phyloP scores from a whole-genome alignment of 2,329 filamentous ascomycete species.

The Bertia moriformis region DNA sequence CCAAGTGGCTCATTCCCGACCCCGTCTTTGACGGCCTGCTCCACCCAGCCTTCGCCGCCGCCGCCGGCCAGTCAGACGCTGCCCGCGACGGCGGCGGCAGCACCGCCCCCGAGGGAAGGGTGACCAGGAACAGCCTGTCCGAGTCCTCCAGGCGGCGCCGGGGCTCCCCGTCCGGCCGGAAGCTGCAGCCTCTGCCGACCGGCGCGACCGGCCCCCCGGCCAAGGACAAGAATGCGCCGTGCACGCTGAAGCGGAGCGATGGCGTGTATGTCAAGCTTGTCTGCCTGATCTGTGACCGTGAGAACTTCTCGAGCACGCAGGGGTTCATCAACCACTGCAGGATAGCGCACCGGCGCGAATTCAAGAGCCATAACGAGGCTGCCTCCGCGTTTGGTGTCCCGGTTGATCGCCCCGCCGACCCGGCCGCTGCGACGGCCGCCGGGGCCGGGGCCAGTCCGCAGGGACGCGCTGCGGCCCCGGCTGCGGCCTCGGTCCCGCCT shows the following conservation, averaged over 20 bases:
- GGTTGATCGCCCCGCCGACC: too few relatives aligned
- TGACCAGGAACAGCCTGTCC: constrained; percentile 60
- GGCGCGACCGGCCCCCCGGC: constrained; percentile 57
- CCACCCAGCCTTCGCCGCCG: too few relatives aligned
- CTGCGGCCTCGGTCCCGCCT: constrained; percentile 72
- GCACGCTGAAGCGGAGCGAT: constrained; percentile 71
- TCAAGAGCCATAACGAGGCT: constrained; percentile 90
- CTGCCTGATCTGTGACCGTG: constrained; percentile 74
- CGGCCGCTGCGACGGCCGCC: too few relatives aligned
- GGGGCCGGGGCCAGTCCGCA: too few relatives aligned
- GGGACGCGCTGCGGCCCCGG: too few relatives aligned
- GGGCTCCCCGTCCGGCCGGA: constrained; percentile 32
- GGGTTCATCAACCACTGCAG: constrained; percentile 99
- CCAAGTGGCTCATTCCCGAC: constrained; percentile 87
- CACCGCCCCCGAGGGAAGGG: constrained; percentile 50
- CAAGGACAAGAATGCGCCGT: constrained; percentile 73
- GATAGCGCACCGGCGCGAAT: constrained; percentile 84
- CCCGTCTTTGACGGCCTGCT: constrained; percentile 65
- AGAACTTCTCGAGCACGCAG: constrained; percentile 90
- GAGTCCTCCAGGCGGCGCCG: constrained; percentile 35
- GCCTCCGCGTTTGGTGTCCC: constrained; percentile 28
- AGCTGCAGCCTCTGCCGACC: constrained; percentile 53
- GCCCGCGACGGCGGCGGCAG: constrained; percentile 26
- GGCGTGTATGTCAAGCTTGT: constrained; percentile 78
- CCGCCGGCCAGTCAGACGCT: constrained; percentile 27